Base-by-base conservation (phyloP, 768 basidiomycete genomes). In the Tricholoma sp. region DNA sequence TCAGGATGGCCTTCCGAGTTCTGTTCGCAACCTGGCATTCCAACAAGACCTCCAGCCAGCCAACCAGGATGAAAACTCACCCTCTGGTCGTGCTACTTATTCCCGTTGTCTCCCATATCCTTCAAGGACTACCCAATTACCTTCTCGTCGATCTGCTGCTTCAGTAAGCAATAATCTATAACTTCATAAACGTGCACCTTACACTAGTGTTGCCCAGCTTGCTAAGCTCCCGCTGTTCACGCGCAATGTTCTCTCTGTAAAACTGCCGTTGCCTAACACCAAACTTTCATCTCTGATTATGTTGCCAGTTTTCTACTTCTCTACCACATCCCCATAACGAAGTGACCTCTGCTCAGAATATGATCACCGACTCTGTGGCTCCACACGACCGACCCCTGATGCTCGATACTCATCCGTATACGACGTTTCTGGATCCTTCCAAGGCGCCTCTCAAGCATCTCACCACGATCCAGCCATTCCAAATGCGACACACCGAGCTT, bases 401-500 rank as follows among this genome's bases (percentile, higher is more conserved):
- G 43, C 21, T 45, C 21, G 43, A 11, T 22, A 29, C 4, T 29
- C 16, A 49, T 18, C 37, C 58, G 50, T 31, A 57, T 41, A 45
- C 52, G 52, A 19, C 43, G 55, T 12, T 61, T 31, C 56, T 70
- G 18, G 67, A 71, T 54, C 60, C 67, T 37, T 59, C 62, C 19
- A 54, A 54, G 19, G 65, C 73, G 12, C 71, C 73, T 22, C 56
- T 76, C 22, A 72, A 72, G 56, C 66, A 79, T 54, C 64, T 77
- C 21, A 68, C 67, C 7, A 66, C 74, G 32, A 60, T 77, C 6
- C 57, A 63, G 3, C 67, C 68, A 6, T 68, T 71, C 21, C 59
- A 63, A 3, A 24, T 49, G 21, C 29, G 52, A 49, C 59, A 61
- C 51, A 55, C 60, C 21, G 65, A 63, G 19, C 54, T 60, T 34